These are phyloP conservation scores for Solanum paucissectum DNA, from an alignment of 257 asterid species.

Conservation along the genomic window DNA sequence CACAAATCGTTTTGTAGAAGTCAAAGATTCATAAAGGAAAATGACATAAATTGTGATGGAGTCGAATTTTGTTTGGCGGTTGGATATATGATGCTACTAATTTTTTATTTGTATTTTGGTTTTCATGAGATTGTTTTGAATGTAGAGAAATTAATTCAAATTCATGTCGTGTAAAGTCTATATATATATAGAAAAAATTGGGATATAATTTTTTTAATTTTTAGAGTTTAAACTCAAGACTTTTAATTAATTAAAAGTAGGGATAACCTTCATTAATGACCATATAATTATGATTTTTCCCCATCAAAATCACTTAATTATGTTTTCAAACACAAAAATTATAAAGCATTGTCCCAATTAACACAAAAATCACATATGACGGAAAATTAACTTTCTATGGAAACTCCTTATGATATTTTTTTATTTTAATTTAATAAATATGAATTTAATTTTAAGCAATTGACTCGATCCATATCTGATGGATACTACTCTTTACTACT, in stretches of 20 bases:
- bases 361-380: neutral
- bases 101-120: neutral
- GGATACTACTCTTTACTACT: neutral
- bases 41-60: neutral
- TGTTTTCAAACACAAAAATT: neutral
- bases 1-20: neutral
- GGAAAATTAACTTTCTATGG: neutral
- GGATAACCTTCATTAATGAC: too few relatives aligned
- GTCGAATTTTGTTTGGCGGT: neutral
- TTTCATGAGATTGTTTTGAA: neutral
- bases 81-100: neutral
- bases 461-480: neutral
- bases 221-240: too few relatives aligned
- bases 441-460: too few relatives aligned
- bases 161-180: too few relatives aligned
- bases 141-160: too few relatives aligned
- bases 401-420: neutral
- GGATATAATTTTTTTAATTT: too few relatives aligned
- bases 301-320: too few relatives aligned
- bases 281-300: too few relatives aligned
- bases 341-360: neutral
- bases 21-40: neutral
- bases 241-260: too few relatives aligned
- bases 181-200: too few relatives aligned
- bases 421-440: too few relatives aligned